phyloP scores from a whole-genome alignment of 352 stramenopile species.

The Globisporangium rhizosaccharum region DNA sequence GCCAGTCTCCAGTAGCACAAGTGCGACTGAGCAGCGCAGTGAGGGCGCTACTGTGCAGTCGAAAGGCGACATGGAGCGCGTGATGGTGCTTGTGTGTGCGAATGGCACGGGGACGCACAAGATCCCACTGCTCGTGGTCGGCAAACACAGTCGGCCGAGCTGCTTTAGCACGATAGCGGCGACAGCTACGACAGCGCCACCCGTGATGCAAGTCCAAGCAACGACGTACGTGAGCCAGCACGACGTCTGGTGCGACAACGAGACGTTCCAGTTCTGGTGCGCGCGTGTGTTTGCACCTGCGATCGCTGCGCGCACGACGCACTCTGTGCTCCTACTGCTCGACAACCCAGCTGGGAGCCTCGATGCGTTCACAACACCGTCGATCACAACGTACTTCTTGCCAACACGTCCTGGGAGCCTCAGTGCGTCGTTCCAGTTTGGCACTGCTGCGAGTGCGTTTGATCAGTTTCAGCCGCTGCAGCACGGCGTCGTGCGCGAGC shows the following conservation, averaged over 20 bases:
- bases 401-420: constrained; percentile 16
- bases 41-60: background rate
- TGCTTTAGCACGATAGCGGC: constrained; percentile 18
- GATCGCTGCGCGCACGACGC: constrained; percentile 34
- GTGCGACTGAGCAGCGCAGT: too few species aligned
- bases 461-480: constrained; percentile 28
- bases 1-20: background rate
- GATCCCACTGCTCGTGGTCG: constrained; percentile 43
- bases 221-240: constrained; percentile 34
- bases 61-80: constrained; percentile 27
- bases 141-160: constrained; percentile 28
- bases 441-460: constrained; percentile 4
- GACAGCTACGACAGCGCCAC: too few species aligned
- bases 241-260: constrained; percentile 48
- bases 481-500: constrained; percentile 30
- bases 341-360: constrained; percentile 42
- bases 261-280: constrained; percentile 53
- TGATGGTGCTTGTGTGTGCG: constrained; percentile 40
- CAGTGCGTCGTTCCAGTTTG: constrained; percentile 1
- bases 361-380: constrained; percentile 24
- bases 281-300: constrained; percentile 39
- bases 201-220: constrained; percentile 12
- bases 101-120: constrained; percentile 56
- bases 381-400: constrained; percentile 35
- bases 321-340: constrained; percentile 33